Evolutionary conservation across 495 filamentous ascomycete species (phyloP), one percentile per base, ranked within the genome.

Genomic region (Hyaloscypha finlandica): DNA sequence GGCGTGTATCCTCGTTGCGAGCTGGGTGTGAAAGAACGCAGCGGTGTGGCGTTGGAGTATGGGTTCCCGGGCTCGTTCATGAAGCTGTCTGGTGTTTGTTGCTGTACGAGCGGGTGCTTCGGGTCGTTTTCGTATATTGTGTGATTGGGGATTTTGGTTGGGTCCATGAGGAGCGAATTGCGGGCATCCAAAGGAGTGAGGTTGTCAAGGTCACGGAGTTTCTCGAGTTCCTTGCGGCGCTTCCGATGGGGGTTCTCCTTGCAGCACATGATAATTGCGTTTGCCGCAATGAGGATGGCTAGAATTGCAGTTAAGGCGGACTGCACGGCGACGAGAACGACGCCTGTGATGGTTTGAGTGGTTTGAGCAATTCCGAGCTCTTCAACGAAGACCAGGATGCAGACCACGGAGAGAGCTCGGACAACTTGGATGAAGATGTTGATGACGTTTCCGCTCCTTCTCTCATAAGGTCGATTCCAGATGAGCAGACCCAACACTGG

Each of bases 361-460:
- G 93, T 96, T 72, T 97, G 91, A 6, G 89, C 83, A 68, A 99
- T 88, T 45, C 92, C 92, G 54, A 99, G 89, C 77, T 97, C 88
- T 73, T 97, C 91, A 20, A 97, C 94, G 73, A 98, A 99, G 33
- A 98, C 82, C 71, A 99, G 76, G 70, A 98, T 92, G 77, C 94
- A 97, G 45, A 86, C 85, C 33, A 96, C 90, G 1, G 94, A 97
- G 52, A 97, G 79, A 8, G 96, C 92, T n/a, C 95, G 88, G n/a
- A 97, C 94, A 55, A 93, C 84, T 74, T 96, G 92, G 73, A 99
- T 97, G 71, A 88, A 83, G 71, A 95, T 92, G 80, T 98, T 97
- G 85, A 99, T 91, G 76, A 95, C 88, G 78, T 94, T 94, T 62
- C 92, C 88, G 8, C 91, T 90, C 74, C 89, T 91, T 60, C 89